Conservation (phyloP, 345 rosid genomes). For the Corchorus capsularis region DNA sequence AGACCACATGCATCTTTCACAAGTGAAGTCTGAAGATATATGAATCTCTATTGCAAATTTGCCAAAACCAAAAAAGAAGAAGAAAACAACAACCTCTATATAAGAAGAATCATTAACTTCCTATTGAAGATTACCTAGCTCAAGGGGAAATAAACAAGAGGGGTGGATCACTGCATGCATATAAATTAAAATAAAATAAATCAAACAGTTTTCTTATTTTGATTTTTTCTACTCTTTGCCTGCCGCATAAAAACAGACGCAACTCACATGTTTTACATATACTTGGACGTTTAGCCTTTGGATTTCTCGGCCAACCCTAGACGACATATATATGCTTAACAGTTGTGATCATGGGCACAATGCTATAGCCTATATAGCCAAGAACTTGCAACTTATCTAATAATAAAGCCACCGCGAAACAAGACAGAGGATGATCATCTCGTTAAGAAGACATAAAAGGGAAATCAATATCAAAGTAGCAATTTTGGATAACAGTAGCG, state of each 20-base stretch:
- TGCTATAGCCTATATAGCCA: background rate
- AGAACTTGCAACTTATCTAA: conserved; percentile 9
- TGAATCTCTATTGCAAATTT: too few species aligned
- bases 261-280: conserved; percentile 19
- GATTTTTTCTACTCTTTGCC: too few species aligned
- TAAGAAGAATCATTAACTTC: background rate
- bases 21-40: too few species aligned
- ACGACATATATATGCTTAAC: background rate
- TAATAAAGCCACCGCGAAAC: background rate
- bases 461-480: background rate
- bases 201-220: background rate
- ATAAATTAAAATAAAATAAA: background rate
- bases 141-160: background rate
- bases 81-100: background rate
- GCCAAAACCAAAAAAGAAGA: too few species aligned
- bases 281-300: background rate
- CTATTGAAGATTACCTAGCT: background rate
- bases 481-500: background rate
- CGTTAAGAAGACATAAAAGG: background rate
- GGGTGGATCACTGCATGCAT: background rate
- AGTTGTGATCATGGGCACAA: background rate
- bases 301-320: conserved; percentile 8
- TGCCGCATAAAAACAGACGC: conserved; percentile 8
- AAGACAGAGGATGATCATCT: background rate
- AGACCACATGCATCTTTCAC: too few species aligned